Evolutionary conservation across 441 rosid genomes (phyloP).

Genomic region (Croton setiger): DNA sequence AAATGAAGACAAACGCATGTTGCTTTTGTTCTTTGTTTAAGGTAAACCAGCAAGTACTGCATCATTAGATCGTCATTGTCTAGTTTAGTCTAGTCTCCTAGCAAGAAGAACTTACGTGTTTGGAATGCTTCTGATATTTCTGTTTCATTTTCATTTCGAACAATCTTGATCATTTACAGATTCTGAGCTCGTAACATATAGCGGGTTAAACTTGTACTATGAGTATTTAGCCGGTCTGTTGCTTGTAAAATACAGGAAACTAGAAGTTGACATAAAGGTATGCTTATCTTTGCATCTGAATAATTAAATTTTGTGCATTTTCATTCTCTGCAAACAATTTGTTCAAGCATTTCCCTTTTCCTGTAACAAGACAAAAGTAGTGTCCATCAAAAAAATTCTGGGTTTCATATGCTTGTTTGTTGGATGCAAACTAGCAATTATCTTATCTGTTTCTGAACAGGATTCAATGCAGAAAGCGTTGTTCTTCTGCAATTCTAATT

Average conservation of each 20-base stretch:
- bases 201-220: neutral
- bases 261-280: neutral
- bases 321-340: neutral
- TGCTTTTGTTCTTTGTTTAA: neutral
- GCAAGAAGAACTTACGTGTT: constrained; percentile 5
- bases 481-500: neutral
- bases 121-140: constrained; percentile 1
- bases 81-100: constrained; percentile 9
- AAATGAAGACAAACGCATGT: neutral
- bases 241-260: constrained; percentile 9
- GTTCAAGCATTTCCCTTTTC: neutral
- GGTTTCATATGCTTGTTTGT: no score
- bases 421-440: no score
- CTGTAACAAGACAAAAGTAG: no score
- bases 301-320: neutral
- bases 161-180: neutral
- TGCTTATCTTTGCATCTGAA: neutral
- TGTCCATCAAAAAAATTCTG: no score
- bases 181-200: neutral
- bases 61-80: constrained; percentile 1
- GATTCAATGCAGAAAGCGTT: neutral
- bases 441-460: neutral
- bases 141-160: neutral
- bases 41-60: constrained; percentile 12
- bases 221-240: neutral